Base-by-base conservation (phyloP, 2,329 filamentous ascomycete genomes). In the Hypomyces perniciosus region DNA sequence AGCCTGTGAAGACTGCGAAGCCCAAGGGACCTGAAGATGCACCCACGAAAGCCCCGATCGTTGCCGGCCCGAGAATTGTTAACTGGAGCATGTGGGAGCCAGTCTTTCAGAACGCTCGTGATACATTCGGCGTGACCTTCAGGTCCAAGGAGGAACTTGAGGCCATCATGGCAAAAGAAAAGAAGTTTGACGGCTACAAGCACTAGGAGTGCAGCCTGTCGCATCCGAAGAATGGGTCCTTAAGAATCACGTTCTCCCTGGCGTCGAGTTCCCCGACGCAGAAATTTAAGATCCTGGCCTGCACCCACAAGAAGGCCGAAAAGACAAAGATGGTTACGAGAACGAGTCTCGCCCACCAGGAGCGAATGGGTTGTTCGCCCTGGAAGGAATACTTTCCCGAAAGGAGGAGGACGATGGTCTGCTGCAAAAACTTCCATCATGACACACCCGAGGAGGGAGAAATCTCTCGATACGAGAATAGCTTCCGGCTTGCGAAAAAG, bases 311-410 rank as follows among this genome's bases (percentile, higher is more conserved):
- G 10, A 10, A n/a, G 13, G 27, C 26, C 34, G 13, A 37, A 1
- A 10, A 29, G 31, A 26, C 34, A 10, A 37, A 31, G 20, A 39
- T 48, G 8, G 29, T 30, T 12, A 48, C 46, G 9, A 13, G 38
- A 13, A 48, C 46, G 7, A 48, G 27, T n/a, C 29, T 48, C n/a
- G 46, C 26, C 8, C 46, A 48, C 46, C 31, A 42, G 10, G n/a
- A n/a, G 3, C 46, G 46, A n/a, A 40, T 8, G 26, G 37, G 27
- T 28, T 48, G 46, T 26, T 42, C 20, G 6, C 4, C 40, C 40
- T 7, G 20, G 28, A 8, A 42, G 42, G 7, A 8, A 44, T 6
- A 44, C 33, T n/a, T 8, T 20, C 12, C 42, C 28, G 20, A 20
- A 20, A 20, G 20, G 20, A 20, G 20, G 20, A 20, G 20, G 20